Evolutionary conservation across 495 filamentous ascomycete species (phyloP).

Genomic region (Penicillium simplicissimum): DNA sequence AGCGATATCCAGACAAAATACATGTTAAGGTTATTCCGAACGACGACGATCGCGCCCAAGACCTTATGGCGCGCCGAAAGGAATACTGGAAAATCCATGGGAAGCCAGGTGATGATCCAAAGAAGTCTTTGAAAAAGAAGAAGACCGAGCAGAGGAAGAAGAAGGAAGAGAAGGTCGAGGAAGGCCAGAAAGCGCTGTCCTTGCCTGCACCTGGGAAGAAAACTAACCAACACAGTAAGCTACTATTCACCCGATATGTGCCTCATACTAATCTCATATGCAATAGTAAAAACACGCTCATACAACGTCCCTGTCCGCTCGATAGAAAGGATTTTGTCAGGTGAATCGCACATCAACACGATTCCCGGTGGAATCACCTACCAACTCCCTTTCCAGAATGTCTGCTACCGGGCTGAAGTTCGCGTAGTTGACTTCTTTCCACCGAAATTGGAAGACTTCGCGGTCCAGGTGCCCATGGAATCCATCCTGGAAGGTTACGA

Average conservation of each 20-base stretch:
- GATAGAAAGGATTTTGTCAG: slow-evolving; percentile 46
- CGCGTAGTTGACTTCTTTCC: slow-evolving; percentile 85
- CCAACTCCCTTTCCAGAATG: slow-evolving; percentile 68
- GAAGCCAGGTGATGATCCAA: slow-evolving; percentile 30
- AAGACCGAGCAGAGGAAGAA: slow-evolving; percentile 35
- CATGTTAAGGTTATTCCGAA: slow-evolving; percentile 51
- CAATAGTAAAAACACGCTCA: slow-evolving; percentile 36
- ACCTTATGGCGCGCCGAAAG: slow-evolving; percentile 61
- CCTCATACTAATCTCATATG: slow-evolving; percentile 8
- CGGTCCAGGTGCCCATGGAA: slow-evolving; percentile 48
- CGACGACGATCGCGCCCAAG: slow-evolving; percentile 53
- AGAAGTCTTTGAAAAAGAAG: slow-evolving; percentile 39
- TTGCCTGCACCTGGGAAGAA: slow-evolving; percentile 38
- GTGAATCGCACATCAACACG: slow-evolving; percentile 41
- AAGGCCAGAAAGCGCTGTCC: slow-evolving; percentile 32
- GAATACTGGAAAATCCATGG: slow-evolving; percentile 57
- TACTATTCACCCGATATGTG: not conserved
- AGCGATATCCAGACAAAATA: slow-evolving; percentile 49
- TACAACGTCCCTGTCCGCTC: slow-evolving; percentile 30
- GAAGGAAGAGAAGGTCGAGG: slow-evolving; percentile 31
- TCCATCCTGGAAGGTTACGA: slow-evolving; percentile 50
- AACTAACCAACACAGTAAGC: slow-evolving; percentile 41
- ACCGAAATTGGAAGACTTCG: slow-evolving; percentile 69
- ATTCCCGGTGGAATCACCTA: slow-evolving; percentile 46
- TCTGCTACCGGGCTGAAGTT: slow-evolving; percentile 65